Evolutionary conservation across 164 flowering plant species (phyloP).

Genomic region (Santalum album): DNA sequence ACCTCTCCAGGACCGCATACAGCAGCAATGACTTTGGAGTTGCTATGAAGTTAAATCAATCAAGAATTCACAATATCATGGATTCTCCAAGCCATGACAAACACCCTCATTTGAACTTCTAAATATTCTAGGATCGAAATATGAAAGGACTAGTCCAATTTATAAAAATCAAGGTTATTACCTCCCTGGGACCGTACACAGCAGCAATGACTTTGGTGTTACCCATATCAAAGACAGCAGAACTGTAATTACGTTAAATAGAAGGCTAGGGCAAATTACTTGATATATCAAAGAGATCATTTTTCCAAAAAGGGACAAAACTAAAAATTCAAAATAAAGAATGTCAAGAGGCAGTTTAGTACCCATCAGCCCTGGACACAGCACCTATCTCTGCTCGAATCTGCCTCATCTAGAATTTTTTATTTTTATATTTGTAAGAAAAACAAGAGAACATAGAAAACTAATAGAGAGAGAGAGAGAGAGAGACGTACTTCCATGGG

Average conservation of each 20-base stretch:
- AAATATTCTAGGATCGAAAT: too few species aligned
- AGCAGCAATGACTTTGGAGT: too few species aligned
- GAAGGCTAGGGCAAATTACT: too few species aligned
- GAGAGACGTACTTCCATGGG: conserved; percentile 61
- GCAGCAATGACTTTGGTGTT: conserved; percentile 97
- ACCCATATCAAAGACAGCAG: conserved; percentile 96
- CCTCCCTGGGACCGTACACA: conserved; percentile 99
- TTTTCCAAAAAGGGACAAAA: not conserved
- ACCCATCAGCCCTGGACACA: conserved; percentile 92
- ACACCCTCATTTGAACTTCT: too few species aligned
- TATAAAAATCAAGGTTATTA: conserved; percentile 12
- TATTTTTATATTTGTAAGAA: not conserved
- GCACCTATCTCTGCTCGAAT: conserved; percentile 71
- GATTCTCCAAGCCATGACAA: too few species aligned
- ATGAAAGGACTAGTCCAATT: not conserved
- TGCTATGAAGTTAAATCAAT: too few species aligned
- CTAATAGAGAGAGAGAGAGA: conserved; percentile 9
- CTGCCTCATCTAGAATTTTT: conserved; percentile 68
- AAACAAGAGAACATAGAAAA: not conserved
- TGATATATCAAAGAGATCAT: not conserved
- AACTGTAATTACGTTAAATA: conserved; percentile 34
- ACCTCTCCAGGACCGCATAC: too few species aligned
- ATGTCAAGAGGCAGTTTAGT: not conserved
- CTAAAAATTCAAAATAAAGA: not conserved
- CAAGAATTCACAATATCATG: too few species aligned